These are phyloP conservation scores for Cercospora canescens DNA, from an alignment of 2,329 filamentous ascomycete genomes.

Conservation along the genomic window DNA sequence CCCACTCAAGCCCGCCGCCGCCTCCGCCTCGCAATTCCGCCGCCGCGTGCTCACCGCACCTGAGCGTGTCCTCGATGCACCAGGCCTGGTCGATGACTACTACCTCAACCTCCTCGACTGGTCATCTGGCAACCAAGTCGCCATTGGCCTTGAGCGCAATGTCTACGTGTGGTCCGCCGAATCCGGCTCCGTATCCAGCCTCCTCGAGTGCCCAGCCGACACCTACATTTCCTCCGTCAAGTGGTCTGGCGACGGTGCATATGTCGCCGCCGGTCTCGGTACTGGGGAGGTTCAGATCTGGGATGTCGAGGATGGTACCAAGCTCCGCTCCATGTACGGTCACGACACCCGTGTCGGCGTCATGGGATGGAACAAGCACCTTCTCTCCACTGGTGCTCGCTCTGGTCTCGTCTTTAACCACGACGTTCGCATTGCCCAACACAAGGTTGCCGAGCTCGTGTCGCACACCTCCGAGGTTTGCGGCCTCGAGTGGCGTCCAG, in stretches of 20 bases:
- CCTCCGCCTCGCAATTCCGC: conserved; percentile 79
- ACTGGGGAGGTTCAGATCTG: conserved; percentile 98
- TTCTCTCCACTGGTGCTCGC: conserved; percentile 90
- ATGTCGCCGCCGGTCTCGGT: conserved; percentile 91
- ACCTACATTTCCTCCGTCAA: conserved; percentile 98
- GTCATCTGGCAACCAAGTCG: conserved; percentile 97
- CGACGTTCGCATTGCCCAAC: conserved; percentile 93
- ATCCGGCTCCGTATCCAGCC: conserved; percentile 81
- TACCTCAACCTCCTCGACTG: conserved; percentile 98
- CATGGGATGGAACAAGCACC: conserved; percentile 99
- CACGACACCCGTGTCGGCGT: conserved; percentile 96
- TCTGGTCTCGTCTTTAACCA: conserved; percentile 97
- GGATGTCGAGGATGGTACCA: conserved; percentile 92
- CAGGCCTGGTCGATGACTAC: conserved; percentile 95
- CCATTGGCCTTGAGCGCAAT: conserved; percentile 92
- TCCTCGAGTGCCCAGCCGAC: conserved; percentile 83
- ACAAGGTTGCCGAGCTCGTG: conserved; percentile 96
- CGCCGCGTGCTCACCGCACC: conserved; percentile 92
- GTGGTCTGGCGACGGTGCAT: conserved; percentile 96
- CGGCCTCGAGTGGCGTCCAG: conserved; percentile 94
- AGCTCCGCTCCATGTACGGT: conserved; percentile 97
- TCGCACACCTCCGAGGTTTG: conserved; percentile 98
- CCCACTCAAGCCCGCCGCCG: conserved; percentile 75
- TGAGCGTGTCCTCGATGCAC: conserved; percentile 93
- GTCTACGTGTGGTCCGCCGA: conserved; percentile 99